These are phyloP conservation scores for Turritis glabra DNA, from an alignment of 345 rosid species.

Conservation along the genomic window DNA sequence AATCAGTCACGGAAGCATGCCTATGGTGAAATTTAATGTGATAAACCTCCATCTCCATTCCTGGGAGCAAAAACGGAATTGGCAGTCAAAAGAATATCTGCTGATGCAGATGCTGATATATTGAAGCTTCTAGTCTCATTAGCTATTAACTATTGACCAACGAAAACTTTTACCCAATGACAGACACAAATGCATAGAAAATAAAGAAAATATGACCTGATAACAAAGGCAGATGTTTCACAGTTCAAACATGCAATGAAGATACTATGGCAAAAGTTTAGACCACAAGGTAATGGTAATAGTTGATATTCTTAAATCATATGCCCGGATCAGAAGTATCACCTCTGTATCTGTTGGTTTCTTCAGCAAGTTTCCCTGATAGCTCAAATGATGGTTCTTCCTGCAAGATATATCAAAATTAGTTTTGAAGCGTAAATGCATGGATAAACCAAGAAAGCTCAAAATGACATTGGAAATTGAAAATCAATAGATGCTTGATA, in stretches of 20 bases:
- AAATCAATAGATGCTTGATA: slow-evolving; percentile 10
- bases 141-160: not conserved
- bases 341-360: slow-evolving; percentile 94
- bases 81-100: not conserved
- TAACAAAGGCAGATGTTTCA: slow-evolving; percentile 9
- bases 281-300: not conserved
- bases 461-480: not conserved
- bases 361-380: slow-evolving; percentile 97
- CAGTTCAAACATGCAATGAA: slow-evolving; percentile 12
- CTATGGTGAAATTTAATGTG: not conserved
- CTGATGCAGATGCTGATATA: not conserved
- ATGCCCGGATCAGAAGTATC: slow-evolving; percentile 3
- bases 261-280: slow-evolving; percentile 5
- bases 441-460: not conserved
- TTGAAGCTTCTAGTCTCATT: not conserved
- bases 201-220: not conserved
- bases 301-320: slow-evolving; percentile 2
- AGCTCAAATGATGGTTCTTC: slow-evolving; percentile 89
- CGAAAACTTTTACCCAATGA: not conserved
- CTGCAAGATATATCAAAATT: slow-evolving; percentile 50
- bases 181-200: not conserved
- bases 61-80: not conserved
- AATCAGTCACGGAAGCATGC: slow-evolving; percentile 19
- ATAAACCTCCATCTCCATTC: not conserved
- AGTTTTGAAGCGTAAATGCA: not conserved